A percentile compares a stretch with the other conserved stretches of the same genome.
phyloP scores from a whole-genome alignment of 805 yeast species.

The Sugiyamaella americana region DNA sequence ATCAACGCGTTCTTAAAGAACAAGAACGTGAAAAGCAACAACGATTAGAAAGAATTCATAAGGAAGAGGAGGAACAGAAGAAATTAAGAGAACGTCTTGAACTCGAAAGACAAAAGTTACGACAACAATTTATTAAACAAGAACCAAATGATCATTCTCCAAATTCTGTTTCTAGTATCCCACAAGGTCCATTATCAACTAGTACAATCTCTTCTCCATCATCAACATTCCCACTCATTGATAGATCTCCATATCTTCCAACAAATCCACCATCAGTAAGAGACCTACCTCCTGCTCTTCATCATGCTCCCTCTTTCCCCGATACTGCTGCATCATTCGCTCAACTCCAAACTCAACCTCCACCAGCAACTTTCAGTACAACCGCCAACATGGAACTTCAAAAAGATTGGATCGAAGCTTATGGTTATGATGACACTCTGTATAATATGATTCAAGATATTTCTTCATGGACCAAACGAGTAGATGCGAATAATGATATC shows the following conservation, averaged over 20 bases:
- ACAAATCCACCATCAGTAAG: not conserved
- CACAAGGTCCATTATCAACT: not conserved
- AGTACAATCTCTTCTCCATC: not conserved
- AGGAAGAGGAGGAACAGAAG: slow-evolving; percentile 1
- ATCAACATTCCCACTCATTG: not conserved
- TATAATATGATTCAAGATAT: slow-evolving; percentile 28
- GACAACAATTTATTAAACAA: not conserved
- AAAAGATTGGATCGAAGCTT: slow-evolving; percentile 18
- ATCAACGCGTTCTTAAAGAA: slow-evolving; percentile 2
- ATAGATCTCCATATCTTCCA: not conserved
- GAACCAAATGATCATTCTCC: not conserved
- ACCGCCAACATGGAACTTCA: not conserved
- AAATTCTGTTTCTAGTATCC: not conserved
- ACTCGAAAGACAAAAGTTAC: not conserved
- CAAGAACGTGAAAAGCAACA: slow-evolving; percentile 6
- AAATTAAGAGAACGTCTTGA: slow-evolving; percentile 1
- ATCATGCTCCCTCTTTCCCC: not conserved
- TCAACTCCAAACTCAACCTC: not conserved
- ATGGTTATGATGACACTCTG: slow-evolving; percentile 25
- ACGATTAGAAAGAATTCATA: not conserved
- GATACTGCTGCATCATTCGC: slow-evolving; percentile 1
- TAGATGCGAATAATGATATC: slow-evolving; percentile 1
- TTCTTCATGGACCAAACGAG: slow-evolving; percentile 23
- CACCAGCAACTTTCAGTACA: not conserved
- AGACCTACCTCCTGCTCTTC: not conserved